These are phyloP conservation scores for Beauveria caledonica DNA, from an alignment of 2,329 filamentous ascomycete species.

Conservation along the genomic window DNA sequence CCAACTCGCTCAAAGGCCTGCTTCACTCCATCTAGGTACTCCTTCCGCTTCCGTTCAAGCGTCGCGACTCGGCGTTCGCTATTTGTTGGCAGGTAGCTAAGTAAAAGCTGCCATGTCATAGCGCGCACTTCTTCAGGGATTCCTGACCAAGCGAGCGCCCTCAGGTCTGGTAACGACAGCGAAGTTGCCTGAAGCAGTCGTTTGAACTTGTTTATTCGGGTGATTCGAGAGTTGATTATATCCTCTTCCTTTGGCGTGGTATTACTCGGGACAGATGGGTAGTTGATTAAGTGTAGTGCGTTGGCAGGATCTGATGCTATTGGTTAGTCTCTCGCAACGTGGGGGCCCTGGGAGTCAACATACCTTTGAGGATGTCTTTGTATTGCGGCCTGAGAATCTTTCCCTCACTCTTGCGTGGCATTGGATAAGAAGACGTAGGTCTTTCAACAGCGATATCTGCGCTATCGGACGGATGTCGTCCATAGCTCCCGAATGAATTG, in stretches of 20 bases:
- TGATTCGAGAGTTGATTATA: constrained; percentile 76
- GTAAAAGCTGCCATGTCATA: constrained; percentile 96
- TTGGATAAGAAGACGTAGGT: constrained; percentile 73
- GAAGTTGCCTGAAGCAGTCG: constrained; percentile 86
- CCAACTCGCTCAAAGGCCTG: constrained; percentile 63
- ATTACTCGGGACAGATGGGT: constrained; percentile 64
- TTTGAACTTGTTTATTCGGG: constrained; percentile 98
- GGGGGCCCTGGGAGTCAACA: not conserved
- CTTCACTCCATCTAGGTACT: constrained; percentile 87
- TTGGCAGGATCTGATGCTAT: constrained; percentile 67
- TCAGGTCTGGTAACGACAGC: constrained; percentile 75
- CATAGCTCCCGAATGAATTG: constrained; percentile 29
- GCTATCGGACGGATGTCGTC: constrained; percentile 66
- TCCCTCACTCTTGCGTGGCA: constrained; percentile 80
- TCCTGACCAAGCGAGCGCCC: constrained; percentile 86
- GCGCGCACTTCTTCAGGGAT: constrained; percentile 91
- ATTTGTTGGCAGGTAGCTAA: constrained; percentile 94
- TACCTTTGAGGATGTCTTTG: constrained; percentile 82
- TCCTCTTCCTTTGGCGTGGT: constrained; percentile 79
- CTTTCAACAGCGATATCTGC: constrained; percentile 91
- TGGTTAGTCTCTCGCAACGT: constrained; percentile 13
- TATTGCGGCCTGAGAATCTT: constrained; percentile 97
- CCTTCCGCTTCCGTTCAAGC: constrained; percentile 87
- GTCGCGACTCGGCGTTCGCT: constrained; percentile 86
- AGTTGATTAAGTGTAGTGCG: constrained; percentile 86